Evolutionary conservation across 768 basidiomycete species (phyloP).

Genomic region (Kwoniella europaea): DNA sequence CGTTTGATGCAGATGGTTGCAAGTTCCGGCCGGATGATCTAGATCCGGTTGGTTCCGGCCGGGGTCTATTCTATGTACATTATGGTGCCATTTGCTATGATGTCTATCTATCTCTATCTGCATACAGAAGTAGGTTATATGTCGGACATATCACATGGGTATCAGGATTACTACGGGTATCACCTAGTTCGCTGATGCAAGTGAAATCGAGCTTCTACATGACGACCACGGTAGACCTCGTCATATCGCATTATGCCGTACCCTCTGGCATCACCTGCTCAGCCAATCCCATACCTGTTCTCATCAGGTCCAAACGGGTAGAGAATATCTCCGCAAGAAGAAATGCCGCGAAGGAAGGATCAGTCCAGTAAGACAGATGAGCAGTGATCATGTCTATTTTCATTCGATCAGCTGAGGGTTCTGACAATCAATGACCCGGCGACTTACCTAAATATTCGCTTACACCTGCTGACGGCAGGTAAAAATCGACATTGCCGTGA

Average conservation of each 20-base stretch:
- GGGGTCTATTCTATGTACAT: background rate
- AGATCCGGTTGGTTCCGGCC: background rate
- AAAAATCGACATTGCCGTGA: conserved; percentile 61
- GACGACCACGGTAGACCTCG: background rate
- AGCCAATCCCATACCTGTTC: conserved; percentile 59
- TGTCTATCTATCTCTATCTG: background rate
- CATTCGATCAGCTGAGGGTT: conserved; percentile 23
- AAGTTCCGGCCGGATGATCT: conserved; percentile 3
- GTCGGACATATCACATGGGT: no score
- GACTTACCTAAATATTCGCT: conserved; percentile 60
- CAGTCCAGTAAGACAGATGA: conserved; percentile 60
- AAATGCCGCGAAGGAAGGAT: conserved; percentile 60
- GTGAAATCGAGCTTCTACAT: no score
- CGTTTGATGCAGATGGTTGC: no score
- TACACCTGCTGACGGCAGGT: conserved; percentile 59
- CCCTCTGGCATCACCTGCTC: conserved; percentile 42
- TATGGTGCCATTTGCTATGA: background rate
- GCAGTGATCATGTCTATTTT: conserved; percentile 55
- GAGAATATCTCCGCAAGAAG: conserved; percentile 60
- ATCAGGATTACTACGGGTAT: no score
- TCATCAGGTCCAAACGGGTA: conserved; percentile 53
- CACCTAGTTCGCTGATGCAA: no score
- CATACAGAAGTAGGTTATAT: background rate
- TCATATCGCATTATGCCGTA: conserved; percentile 15
- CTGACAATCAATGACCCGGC: conserved; percentile 1